These are phyloP conservation scores for Cyphellophora attinorum DNA, from an alignment of 2,329 filamentous ascomycete species.

Conservation along the genomic window DNA sequence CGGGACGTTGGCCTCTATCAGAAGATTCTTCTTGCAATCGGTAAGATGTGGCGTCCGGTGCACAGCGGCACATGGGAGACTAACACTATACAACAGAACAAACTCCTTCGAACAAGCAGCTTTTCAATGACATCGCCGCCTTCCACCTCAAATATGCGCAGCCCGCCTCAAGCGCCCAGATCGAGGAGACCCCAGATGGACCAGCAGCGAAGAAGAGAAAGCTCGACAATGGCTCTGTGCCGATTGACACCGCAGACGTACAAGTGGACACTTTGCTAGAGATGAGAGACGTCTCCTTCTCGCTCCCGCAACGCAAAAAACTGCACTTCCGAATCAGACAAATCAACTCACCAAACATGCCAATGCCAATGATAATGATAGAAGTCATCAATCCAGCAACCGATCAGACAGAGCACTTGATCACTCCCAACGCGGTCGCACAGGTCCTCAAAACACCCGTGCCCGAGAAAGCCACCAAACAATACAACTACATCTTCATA, in stretches of 20 bases:
- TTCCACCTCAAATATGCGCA: conserved; percentile 27
- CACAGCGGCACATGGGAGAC: too few species aligned
- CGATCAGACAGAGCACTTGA: conserved; percentile 43
- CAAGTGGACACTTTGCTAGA: conserved; percentile 25
- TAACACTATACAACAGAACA: too few species aligned
- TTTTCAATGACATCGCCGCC: conserved; percentile 42
- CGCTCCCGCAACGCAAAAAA: conserved; percentile 55
- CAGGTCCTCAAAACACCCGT: conserved; percentile 53
- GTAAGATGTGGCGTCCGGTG: too few species aligned
- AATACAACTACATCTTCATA: conserved; percentile 54
- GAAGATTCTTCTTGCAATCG: not conserved
- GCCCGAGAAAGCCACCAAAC: conserved; percentile 54
- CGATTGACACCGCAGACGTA: conserved; percentile 8
- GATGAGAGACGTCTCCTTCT: conserved; percentile 49
- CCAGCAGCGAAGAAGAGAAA: conserved; percentile 41
- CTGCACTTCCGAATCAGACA: conserved; percentile 48
- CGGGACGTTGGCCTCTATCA: not conserved
- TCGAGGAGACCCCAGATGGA: conserved; percentile 12
- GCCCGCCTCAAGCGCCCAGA: conserved; percentile 2
- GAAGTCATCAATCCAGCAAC: conserved; percentile 41
- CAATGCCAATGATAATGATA: conserved; percentile 25
- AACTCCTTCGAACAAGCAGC: too few species aligned
- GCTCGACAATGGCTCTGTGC: conserved; percentile 28
- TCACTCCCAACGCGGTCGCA: conserved; percentile 29
- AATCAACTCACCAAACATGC: conserved; percentile 15